Conservation (phyloP, 2,329 filamentous ascomycete genomes). For the Sarocladium oryzae region DNA sequence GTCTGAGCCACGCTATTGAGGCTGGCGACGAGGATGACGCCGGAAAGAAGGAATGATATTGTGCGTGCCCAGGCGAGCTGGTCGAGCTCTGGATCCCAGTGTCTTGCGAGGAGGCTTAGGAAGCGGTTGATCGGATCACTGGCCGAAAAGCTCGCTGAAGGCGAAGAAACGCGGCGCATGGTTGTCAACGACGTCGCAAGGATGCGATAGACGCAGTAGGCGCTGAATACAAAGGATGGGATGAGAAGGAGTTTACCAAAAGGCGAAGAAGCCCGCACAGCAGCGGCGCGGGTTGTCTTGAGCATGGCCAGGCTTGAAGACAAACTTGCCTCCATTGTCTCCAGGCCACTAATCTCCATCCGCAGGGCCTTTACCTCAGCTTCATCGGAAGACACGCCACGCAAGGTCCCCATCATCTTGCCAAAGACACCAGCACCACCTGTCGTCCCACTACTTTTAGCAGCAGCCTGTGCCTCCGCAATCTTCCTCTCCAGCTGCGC, state of each 20-base stretch:
- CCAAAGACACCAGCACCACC: slow-evolving; percentile 53
- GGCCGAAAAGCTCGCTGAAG: slow-evolving; percentile 50
- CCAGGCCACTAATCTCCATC: slow-evolving; percentile 71
- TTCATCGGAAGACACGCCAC: slow-evolving; percentile 56
- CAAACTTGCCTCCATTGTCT: slow-evolving; percentile 71
- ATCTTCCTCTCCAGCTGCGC: slow-evolving; percentile 61
- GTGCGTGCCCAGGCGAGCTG: slow-evolving; percentile 77
- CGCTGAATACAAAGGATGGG: slow-evolving; percentile 62
- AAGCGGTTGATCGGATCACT: slow-evolving; percentile 81
- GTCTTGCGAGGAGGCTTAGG: slow-evolving; percentile 70
- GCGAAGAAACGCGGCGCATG: slow-evolving; percentile 45
- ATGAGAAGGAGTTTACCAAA: slow-evolving; percentile 58
- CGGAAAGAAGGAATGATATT: slow-evolving; percentile 77
- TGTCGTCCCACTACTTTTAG: slow-evolving; percentile 14
- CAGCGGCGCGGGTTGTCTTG: slow-evolving; percentile 54
- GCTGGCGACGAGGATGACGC: slow-evolving; percentile 73
- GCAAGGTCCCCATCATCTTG: slow-evolving; percentile 66
- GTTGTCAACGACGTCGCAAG: slow-evolving; percentile 63
- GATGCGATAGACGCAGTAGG: slow-evolving; percentile 83
- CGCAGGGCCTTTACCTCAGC: slow-evolving; percentile 56
- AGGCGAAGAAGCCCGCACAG: slow-evolving; percentile 60
- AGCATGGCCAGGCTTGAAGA: slow-evolving; percentile 58
- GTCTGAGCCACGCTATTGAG: slow-evolving; percentile 83
- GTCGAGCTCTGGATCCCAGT: slow-evolving; percentile 79
- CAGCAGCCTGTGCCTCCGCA: slow-evolving; percentile 20